Conservation (phyloP, 805 yeast species). For the Pichia californica region DNA sequence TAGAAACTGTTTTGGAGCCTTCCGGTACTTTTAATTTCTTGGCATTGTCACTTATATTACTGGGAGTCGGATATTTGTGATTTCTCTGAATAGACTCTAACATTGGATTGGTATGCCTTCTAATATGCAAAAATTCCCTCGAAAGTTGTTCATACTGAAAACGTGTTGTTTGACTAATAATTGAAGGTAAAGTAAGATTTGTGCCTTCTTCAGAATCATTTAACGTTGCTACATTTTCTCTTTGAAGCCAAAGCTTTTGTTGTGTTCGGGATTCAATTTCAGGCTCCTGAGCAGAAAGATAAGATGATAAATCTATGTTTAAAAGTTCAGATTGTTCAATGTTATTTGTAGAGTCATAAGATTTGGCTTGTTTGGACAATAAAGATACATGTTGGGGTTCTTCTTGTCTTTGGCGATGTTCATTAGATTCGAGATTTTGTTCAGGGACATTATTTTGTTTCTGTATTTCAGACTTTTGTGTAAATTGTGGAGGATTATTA, state of each 20-base stretch:
- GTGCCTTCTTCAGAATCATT: slow-evolving; percentile 39
- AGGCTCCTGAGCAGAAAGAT: slow-evolving; percentile 31
- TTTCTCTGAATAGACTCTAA: slow-evolving; percentile 44
- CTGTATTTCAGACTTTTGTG: too few species aligned
- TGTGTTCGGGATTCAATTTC: slow-evolving; percentile 67
- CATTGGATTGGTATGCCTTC: slow-evolving; percentile 67
- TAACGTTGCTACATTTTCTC: slow-evolving; percentile 55
- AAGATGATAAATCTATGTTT: slow-evolving; percentile 16
- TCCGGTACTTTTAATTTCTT: background rate
- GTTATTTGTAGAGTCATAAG: background rate
- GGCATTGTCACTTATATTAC: too few species aligned
- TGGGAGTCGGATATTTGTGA: background rate
- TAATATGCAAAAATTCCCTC: slow-evolving; percentile 62
- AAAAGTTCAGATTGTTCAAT: background rate
- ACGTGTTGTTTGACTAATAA: slow-evolving; percentile 40
- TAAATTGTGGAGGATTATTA: background rate
- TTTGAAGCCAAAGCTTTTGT: slow-evolving; percentile 76
- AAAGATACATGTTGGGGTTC: background rate
- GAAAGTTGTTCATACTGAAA: slow-evolving; percentile 76
- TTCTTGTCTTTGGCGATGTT: too few species aligned
- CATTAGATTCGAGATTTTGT: too few species aligned
- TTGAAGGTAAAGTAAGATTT: slow-evolving; percentile 22
- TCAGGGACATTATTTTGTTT: background rate
- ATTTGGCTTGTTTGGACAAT: slow-evolving; percentile 7
- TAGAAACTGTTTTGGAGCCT: background rate